These are phyloP conservation scores for Fusarium sublunatum DNA, from an alignment of 2,329 filamentous ascomycete species.

Conservation along the genomic window DNA sequence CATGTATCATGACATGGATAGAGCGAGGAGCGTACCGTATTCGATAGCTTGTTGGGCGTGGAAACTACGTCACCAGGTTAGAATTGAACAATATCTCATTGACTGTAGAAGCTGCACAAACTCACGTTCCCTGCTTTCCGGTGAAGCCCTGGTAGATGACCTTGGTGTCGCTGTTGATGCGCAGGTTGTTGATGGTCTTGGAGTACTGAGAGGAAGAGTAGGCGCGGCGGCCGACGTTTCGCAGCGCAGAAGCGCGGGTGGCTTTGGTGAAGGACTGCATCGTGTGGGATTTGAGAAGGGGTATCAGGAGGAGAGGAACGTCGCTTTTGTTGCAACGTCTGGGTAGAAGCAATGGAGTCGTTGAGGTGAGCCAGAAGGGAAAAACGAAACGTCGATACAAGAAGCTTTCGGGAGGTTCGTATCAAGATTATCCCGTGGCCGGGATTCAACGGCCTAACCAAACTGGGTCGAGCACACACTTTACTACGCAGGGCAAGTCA, in stretches of 20 bases:
- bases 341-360: constrained; percentile 30
- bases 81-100: neutral
- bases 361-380: constrained; percentile 39
- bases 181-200: constrained; percentile 83
- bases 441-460: constrained; percentile 42
- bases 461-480: constrained; percentile 36
- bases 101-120: constrained; percentile 43
- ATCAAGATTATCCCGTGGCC: constrained; percentile 49
- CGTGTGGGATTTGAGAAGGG: constrained; percentile 50
- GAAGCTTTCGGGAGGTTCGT: constrained; percentile 46
- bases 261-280: constrained; percentile 89
- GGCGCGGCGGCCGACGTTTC: constrained; percentile 72
- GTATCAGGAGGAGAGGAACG: constrained; percentile 20
- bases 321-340: constrained; percentile 31
- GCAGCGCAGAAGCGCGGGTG: constrained; percentile 76
- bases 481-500: constrained; percentile 19
- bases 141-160: constrained; percentile 98
- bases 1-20: constrained; percentile 43
- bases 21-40: constrained; percentile 76
- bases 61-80: constrained; percentile 71
- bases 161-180: constrained; percentile 93
- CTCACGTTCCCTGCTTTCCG: constrained; percentile 93
- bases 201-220: constrained; percentile 83
- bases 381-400: constrained; percentile 47
- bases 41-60: constrained; percentile 98